These are phyloP conservation scores for Apocynum venetum DNA, from an alignment of 257 asterid species.

Conservation along the genomic window DNA sequence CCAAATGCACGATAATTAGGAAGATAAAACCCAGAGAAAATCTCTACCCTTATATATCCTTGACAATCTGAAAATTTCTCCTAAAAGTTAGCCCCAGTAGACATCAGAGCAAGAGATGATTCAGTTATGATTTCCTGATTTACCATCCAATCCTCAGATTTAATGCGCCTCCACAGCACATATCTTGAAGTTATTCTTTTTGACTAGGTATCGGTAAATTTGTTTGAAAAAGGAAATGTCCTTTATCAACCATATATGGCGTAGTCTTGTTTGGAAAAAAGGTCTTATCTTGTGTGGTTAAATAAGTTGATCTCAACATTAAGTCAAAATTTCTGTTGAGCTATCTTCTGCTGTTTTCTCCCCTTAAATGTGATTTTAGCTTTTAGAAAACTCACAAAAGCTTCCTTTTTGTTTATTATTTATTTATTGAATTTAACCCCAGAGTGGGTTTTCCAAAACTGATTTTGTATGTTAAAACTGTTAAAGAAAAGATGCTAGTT, in stretches of 20 bases:
- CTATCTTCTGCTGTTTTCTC: background rate
- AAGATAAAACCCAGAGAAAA: background rate
- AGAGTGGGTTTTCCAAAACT: background rate
- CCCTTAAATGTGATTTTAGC: background rate
- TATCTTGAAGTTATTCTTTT: constrained; percentile 2
- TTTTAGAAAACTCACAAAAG: background rate
- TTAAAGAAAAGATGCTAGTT: background rate
- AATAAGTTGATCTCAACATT: background rate
- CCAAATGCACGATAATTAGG: background rate
- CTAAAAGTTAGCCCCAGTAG: background rate
- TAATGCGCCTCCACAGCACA: background rate
- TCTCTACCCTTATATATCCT: background rate
- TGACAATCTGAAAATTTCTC: background rate
- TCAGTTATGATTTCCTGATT: background rate
- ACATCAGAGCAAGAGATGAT: background rate
- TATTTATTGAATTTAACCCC: background rate
- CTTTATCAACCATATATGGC: background rate
- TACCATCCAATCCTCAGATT: background rate
- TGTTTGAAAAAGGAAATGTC: background rate
- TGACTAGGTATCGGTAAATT: background rate
- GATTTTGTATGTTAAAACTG: background rate
- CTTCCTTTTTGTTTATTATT: background rate
- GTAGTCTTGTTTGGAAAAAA: background rate
- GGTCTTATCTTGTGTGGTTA: background rate
- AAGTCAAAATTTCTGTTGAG: background rate